Evolutionary conservation across 805 yeast species (phyloP).

Genomic region (Nakazawaea holstii): DNA sequence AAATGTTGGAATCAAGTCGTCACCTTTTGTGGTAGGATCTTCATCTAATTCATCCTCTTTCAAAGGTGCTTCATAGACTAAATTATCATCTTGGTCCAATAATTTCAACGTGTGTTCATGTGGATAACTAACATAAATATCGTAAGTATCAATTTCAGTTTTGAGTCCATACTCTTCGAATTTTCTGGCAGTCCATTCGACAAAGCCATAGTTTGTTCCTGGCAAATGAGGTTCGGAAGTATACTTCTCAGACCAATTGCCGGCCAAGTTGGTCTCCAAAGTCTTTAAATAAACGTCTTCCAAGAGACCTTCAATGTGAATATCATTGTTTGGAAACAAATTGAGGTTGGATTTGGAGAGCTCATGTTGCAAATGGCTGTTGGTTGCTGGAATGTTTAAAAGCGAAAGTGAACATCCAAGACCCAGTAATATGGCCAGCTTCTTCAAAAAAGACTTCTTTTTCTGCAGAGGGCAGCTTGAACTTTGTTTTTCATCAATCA

Average conservation of each 20-base stretch:
- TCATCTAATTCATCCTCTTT: slow-evolving; percentile 41
- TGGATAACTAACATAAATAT: slow-evolving; percentile 63
- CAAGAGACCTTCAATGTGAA: background rate
- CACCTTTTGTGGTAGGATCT: slow-evolving; percentile 43
- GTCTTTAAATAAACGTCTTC: slow-evolving; percentile 17
- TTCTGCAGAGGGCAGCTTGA: too few species aligned
- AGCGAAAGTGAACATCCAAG: too few species aligned
- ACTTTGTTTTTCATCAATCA: too few species aligned
- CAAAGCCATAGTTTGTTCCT: slow-evolving; percentile 43
- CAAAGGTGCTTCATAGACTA: slow-evolving; percentile 48
- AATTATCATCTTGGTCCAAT: slow-evolving; percentile 21
- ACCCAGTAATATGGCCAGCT: too few species aligned
- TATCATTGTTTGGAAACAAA: background rate
- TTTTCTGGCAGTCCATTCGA: slow-evolving; percentile 53
- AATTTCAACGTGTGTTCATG: slow-evolving; percentile 45
- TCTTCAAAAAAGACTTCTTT: too few species aligned
- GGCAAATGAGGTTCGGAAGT: slow-evolving; percentile 55
- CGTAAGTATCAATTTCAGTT: slow-evolving; percentile 48
- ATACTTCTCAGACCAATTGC: slow-evolving; percentile 49
- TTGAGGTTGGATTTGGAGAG: background rate
- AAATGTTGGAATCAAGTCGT: slow-evolving; percentile 60
- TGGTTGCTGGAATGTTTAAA: background rate
- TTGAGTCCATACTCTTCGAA: slow-evolving; percentile 57
- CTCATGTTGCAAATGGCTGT: background rate
- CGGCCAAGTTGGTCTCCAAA: slow-evolving; percentile 33